These are phyloP conservation scores for Hyphopichia buzzinii DNA, from an alignment of 1,139 yeast species.

Conservation along the genomic window DNA sequence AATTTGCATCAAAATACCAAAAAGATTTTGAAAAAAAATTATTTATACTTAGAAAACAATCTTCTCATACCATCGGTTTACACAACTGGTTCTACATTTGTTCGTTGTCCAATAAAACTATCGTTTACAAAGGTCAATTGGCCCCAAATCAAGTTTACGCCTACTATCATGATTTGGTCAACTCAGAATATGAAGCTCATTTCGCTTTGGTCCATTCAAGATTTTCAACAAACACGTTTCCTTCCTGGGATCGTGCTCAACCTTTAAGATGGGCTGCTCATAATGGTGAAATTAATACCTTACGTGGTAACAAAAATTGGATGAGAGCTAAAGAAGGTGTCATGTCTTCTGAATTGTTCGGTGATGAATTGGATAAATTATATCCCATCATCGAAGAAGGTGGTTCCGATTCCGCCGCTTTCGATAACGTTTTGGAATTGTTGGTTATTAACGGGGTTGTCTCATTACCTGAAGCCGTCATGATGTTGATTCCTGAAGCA, in stretches of 20 bases:
- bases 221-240: conserved; percentile 97
- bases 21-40: conserved; percentile 78
- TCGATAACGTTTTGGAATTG: conserved; percentile 91
- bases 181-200: conserved; percentile 91
- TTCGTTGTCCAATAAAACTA: conserved; percentile 83
- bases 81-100: conserved; percentile 98
- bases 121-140: conserved; percentile 96
- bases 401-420: conserved; percentile 98
- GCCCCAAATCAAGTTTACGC: conserved; percentile 95
- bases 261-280: conserved; percentile 98
- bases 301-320: conserved; percentile 98
- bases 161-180: conserved; percentile 88
- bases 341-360: conserved; percentile 82
- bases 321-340: conserved; percentile 99
- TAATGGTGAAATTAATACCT: conserved; percentile 96
- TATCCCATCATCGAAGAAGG: conserved; percentile 98
- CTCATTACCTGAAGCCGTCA: conserved; percentile 93
- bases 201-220: conserved; percentile 96
- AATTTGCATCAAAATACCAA: conserved; percentile 56
- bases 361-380: conserved; percentile 85
- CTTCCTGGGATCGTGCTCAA: conserved; percentile 99
- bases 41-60: conserved; percentile 82
- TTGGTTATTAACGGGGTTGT: conserved; percentile 89
- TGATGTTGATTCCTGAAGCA: conserved; percentile 97
- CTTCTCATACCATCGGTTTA: conserved; percentile 86